Evolutionary conservation across 305 asterid genomes (phyloP).

Genomic region (Petunia hybrid): DNA sequence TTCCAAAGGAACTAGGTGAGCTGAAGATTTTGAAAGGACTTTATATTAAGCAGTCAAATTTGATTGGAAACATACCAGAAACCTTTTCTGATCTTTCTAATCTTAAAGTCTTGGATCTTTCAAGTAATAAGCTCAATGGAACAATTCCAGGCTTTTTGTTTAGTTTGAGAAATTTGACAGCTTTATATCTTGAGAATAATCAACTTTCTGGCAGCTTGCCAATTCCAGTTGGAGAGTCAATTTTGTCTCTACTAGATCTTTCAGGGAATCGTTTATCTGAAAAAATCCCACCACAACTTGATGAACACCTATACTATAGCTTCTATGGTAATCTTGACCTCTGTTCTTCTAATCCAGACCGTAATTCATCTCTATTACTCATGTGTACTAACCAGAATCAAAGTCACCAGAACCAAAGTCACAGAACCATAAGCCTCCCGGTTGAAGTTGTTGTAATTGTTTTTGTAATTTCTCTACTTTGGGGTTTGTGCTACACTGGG

Average conservation of each 20-base stretch:
- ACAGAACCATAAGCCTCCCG: too few relatives aligned
- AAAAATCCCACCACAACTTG: too few relatives aligned
- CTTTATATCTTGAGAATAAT: background rate
- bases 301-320: background rate
- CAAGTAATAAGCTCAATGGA: background rate
- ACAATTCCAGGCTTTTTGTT: background rate
- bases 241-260: background rate
- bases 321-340: constrained; percentile 4
- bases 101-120: background rate
- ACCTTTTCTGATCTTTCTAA: background rate
- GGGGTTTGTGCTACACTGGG: background rate
- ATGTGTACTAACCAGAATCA: too few relatives aligned
- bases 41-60: background rate
- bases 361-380: background rate
- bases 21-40: background rate
- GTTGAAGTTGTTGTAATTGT: background rate
- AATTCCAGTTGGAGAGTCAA: background rate
- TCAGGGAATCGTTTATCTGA: background rate
- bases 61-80: background rate
- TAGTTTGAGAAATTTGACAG: background rate
- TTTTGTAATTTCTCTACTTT: background rate
- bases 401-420: background rate
- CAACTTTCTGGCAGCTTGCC: background rate
- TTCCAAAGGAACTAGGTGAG: constrained; percentile 4
- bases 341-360: background rate